phyloP scores from a whole-genome alignment of 345 rosid genomes.

The Ricinus communis region DNA sequence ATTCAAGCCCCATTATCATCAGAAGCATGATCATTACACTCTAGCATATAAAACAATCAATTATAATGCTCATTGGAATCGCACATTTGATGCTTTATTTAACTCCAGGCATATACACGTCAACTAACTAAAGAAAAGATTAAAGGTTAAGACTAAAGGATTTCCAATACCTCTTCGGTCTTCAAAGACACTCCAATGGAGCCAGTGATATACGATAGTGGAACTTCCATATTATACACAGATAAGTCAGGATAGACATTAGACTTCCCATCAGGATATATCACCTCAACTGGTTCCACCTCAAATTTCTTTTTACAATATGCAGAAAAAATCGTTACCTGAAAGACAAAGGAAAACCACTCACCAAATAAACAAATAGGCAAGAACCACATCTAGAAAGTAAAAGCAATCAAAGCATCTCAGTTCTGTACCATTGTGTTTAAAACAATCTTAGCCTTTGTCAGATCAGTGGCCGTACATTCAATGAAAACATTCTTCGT shows the following conservation, averaged over 20 bases:
- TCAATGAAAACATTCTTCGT: slow-evolving; percentile 93
- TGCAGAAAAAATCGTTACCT: slow-evolving; percentile 78
- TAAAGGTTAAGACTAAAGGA: not conserved
- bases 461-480: slow-evolving; percentile 92
- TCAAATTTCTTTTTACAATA: slow-evolving; percentile 74
- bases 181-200: slow-evolving; percentile 72
- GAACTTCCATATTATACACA: slow-evolving; percentile 71
- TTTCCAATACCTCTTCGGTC: slow-evolving; percentile 63
- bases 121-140: not conserved
- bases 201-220: slow-evolving; percentile 69
- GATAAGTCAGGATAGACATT: slow-evolving; percentile 73
- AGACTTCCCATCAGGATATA: slow-evolving; percentile 58
- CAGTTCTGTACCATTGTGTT: slow-evolving; percentile 72
- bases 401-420: slow-evolving; percentile 10
- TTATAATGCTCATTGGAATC: not conserved
- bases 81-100: not conserved
- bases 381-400: slow-evolving; percentile 16
- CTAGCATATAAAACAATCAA: not conserved
- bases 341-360: slow-evolving; percentile 20
- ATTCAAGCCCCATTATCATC: not conserved
- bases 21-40: not conserved
- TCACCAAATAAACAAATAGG: slow-evolving; percentile 10
- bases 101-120: not conserved
- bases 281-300: slow-evolving; percentile 92
- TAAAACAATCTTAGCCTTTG: slow-evolving; percentile 88